Base-by-base conservation (phyloP, 1,284 basidiomycete genomes). In the Trametes hirsuta region DNA sequence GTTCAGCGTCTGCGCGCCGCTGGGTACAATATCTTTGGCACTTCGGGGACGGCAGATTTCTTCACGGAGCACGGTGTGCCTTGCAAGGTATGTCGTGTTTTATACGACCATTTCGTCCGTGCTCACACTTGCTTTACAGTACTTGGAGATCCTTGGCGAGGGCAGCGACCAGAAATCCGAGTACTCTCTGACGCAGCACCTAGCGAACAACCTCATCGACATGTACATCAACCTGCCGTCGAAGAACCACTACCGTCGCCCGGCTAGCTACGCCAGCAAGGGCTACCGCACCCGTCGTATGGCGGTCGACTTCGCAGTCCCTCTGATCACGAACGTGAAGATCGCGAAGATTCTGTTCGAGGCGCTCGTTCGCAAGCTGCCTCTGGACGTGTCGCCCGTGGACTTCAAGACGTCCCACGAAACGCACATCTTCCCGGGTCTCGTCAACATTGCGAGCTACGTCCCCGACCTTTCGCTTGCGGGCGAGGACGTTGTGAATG, bases 201-300 rank as follows among this genome's bases (percentile, higher is more conserved):
- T 98, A 60, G 95, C 93, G 53, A 97, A 97, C 78, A 96, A 97
- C 75, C 80, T 97, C 69, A 97, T 98, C 73, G 95, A 98, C 77
- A 92, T 99, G 85, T 99, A 98, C 78, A 98, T 99, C 87, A 98
- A 98, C 76, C 79, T 99, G 69, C 97, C 97, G 2, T 98, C 95
- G 47, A 98, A 95, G 81, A 99, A 99, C 77, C 88, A 96, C 73
- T 99, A 95, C 77, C 93, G 97, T 64, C 93, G 97, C 47, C 97
- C 97, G 9, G 96, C 95, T 14, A 97, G 91, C 75, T 99, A 98
- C 75, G 89, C 95, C 57, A 98, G 95, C 74, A 97, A 97, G 76
- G 97, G 97, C 11, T 99, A 99, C 77, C 88, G 89, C 64, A 97
- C 95, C 35, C 93, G 97, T 74, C 92, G 97, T 66, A 96, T 98